These are phyloP conservation scores for Hypoxylon fuscum DNA, from an alignment of 495 filamentous ascomycete genomes.

Conservation along the genomic window DNA sequence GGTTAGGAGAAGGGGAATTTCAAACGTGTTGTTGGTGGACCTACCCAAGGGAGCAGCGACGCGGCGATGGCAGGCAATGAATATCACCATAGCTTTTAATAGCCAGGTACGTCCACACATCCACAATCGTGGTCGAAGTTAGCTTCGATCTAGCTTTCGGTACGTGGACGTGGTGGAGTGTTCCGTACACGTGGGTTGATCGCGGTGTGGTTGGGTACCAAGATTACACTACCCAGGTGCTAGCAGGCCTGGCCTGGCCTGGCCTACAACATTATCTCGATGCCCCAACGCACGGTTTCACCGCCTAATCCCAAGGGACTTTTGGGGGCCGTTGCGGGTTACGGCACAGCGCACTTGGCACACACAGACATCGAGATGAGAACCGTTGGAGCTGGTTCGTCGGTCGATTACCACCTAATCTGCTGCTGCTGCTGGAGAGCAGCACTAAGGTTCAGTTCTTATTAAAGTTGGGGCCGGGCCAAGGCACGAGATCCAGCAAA, in stretches of 20 bases:
- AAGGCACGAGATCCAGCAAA: slow-evolving; percentile 4
- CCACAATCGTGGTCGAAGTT: slow-evolving; percentile 9
- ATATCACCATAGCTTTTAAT: background rate
- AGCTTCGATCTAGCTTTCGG: slow-evolving; percentile 20
- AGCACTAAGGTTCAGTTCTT: slow-evolving; percentile 4
- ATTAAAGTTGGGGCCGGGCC: background rate
- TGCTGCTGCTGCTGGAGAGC: background rate
- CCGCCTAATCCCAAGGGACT: slow-evolving; percentile 3
- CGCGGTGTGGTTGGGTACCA: slow-evolving; percentile 30
- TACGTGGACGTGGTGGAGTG: slow-evolving; percentile 10
- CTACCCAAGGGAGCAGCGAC: too few species aligned
- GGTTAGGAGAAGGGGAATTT: too few species aligned
- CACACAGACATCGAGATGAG: slow-evolving; percentile 3
- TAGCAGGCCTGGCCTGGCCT: background rate
- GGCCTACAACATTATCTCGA: background rate
- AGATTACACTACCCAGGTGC: slow-evolving; percentile 2
- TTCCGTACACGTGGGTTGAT: slow-evolving; percentile 26
- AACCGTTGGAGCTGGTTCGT: slow-evolving; percentile 6
- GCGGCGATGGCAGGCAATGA: background rate
- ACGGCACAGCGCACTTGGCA: background rate
- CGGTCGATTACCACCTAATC: background rate
- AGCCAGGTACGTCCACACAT: background rate
- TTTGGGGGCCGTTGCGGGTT: slow-evolving; percentile 16
- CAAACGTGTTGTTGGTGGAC: too few species aligned
- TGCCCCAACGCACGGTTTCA: slow-evolving; percentile 29